Percentiles rank a stretch among this genome's conserved stretches.
phyloP scores from a whole-genome alignment of 2,329 filamentous ascomycete genomes.

The Talaromyces rugulosus region DNA sequence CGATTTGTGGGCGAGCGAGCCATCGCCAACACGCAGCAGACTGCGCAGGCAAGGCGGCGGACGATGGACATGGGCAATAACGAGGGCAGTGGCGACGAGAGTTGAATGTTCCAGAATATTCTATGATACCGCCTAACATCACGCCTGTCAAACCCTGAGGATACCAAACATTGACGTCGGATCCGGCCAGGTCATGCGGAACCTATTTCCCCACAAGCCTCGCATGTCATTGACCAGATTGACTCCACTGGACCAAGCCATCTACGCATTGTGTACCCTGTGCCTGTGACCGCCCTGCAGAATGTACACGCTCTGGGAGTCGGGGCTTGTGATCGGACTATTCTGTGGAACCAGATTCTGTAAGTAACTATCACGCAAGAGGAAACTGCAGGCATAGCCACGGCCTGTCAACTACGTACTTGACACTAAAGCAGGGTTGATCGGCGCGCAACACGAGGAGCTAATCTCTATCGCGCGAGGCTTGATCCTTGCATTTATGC shows the following conservation, averaged over 20 bases:
- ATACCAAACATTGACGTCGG: background rate
- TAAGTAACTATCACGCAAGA: background rate
- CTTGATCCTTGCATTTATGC: background rate
- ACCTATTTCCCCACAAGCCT: background rate
- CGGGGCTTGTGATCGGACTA: background rate
- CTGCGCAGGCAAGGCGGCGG: slow-evolving; percentile 23
- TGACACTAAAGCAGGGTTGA: background rate
- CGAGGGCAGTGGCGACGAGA: background rate
- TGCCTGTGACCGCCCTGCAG: no score
- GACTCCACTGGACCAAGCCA: background rate
- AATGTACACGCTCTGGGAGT: no score
- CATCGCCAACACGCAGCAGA: slow-evolving; percentile 27
- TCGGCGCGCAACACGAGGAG: background rate
- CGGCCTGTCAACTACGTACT: no score
- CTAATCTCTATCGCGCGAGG: background rate
- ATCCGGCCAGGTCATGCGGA: background rate
- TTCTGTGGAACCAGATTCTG: background rate
- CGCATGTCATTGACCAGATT: background rate
- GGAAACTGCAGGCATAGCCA: background rate
- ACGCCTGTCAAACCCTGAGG: background rate
- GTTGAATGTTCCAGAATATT: background rate
- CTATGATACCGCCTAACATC: background rate
- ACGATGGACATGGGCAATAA: background rate
- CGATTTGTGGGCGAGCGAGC: slow-evolving; percentile 53
- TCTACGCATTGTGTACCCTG: background rate